Evolutionary conservation across 139 green algal species (phyloP).

Genomic region (Closterium sp.): DNA sequence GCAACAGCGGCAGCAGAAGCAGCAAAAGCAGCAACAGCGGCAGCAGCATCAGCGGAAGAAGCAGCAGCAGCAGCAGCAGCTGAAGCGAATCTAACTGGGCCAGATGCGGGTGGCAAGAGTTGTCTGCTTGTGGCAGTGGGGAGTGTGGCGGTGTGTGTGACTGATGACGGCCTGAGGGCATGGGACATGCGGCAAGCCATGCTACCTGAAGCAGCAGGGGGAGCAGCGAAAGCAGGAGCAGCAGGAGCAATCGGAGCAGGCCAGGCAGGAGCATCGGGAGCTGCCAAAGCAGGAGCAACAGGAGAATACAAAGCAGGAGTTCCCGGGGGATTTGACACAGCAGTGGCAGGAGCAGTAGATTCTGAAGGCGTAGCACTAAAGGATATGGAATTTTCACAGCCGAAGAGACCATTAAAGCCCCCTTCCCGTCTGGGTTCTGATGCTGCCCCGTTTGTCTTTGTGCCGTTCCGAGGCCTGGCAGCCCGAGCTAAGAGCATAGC

Average conservation of each 20-base stretch:
- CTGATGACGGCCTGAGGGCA: neutral
- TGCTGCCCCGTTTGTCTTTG: slow-evolving; percentile 8
- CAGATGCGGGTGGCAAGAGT: neutral
- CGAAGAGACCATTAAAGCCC: neutral
- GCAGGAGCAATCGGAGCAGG: too few relatives aligned
- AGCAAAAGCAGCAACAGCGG: too few relatives aligned
- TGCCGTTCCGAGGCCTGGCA: slow-evolving; percentile 7
- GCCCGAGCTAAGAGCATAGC: slow-evolving; percentile 16
- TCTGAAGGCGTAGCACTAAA: neutral
- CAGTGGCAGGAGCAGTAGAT: too few relatives aligned
- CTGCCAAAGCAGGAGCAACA: too few relatives aligned
- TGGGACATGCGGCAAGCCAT: too few relatives aligned
- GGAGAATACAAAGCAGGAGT: too few relatives aligned
- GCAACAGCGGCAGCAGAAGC: too few relatives aligned
- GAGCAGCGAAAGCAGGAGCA: too few relatives aligned
- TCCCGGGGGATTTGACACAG: too few relatives aligned
- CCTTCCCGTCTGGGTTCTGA: neutral
- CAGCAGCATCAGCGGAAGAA: too few relatives aligned
- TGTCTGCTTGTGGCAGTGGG: neutral
- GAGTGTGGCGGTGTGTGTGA: neutral
- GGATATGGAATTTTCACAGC: neutral
- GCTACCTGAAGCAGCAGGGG: too few relatives aligned
- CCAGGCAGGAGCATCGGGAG: too few relatives aligned
- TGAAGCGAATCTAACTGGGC: neutral
- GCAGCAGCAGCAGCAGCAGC: neutral